phyloP scores from a whole-genome alignment of 1,284 basidiomycete genomes.

The Farysia itapuensis region DNA sequence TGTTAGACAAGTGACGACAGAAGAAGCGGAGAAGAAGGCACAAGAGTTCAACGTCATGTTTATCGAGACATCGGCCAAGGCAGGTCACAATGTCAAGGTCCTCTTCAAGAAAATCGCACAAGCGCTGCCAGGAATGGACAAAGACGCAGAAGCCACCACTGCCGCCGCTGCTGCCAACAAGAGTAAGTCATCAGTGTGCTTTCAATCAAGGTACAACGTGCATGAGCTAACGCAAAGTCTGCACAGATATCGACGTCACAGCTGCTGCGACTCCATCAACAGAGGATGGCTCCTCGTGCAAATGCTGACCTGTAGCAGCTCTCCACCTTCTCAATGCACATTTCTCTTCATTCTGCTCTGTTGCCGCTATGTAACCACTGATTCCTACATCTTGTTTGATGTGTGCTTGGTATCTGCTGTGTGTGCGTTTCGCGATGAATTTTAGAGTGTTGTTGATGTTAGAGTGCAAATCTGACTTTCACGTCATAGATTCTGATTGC shows the following conservation, averaged over 20 bases:
- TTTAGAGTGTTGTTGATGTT: too few relatives aligned
- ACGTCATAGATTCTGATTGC: too few relatives aligned
- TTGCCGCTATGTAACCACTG: too few relatives aligned
- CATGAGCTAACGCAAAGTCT: background rate
- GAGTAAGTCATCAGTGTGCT: conserved; percentile 24
- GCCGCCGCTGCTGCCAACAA: conserved; percentile 30
- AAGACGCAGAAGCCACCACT: conserved; percentile 68
- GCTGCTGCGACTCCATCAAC: conserved; percentile 39
- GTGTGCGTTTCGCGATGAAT: too few relatives aligned
- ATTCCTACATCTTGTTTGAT: too few relatives aligned
- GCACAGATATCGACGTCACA: conserved; percentile 43
- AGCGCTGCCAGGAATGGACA: conserved; percentile 93
- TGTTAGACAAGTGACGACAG: conserved; percentile 86
- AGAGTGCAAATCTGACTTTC: too few relatives aligned
- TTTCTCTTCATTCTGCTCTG: too few relatives aligned
- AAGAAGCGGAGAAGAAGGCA: conserved; percentile 92
- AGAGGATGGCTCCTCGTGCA: conserved; percentile 45
- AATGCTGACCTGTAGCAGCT: too few relatives aligned
- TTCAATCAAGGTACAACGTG: too few relatives aligned
- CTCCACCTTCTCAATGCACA: too few relatives aligned
- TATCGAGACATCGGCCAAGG: conserved; percentile 99
- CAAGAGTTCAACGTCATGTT: conserved; percentile 94
- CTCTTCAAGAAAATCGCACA: conserved; percentile 99
- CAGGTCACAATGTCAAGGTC: conserved; percentile 98
- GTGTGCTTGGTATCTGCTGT: too few relatives aligned